Base-by-base conservation (phyloP, 2,329 filamentous ascomycete genomes). In the Immersiporthe knoxdaviesiana region DNA sequence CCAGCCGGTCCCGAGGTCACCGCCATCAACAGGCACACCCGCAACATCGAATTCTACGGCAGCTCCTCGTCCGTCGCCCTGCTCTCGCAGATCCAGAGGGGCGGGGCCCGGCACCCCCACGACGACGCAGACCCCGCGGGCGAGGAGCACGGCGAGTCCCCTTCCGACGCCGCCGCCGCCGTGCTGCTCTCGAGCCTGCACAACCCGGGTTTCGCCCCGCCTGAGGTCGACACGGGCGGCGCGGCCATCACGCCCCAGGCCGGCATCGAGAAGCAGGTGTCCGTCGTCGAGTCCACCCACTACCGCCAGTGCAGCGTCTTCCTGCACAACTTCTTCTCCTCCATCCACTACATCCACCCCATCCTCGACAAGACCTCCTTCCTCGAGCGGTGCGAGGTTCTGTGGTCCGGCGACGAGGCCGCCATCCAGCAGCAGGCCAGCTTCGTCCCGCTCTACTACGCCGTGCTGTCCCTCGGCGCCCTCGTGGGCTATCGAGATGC, bases 361-460 rank as follows among this genome's bases (percentile, higher is more conserved):
- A 72, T 78, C 18, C 32, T 74, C 21, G 75, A 79, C 39, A 84
- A 84, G 73, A 77, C 80, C 10, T 75, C 77, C 27, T 84, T 84
- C 47, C 72, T 83, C 4, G 68, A 77, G 50, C 78, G 80, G 16
- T 83, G 82, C 66, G 80, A 84, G 68, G 74, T 79, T 27, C 74
- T 83, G 0, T 84, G 82, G 82, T 77, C 81, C 24, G 66, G 72
- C 12, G 68, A 70, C 30, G 67, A 71, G 47, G 68, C 52, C 18
- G 65, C 69, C 21, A 60, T 67, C 14, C 76, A 78, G 30, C 76
- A 77, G 16, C 69, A 69, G 10, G 60, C 69, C 2, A 84, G 82
- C 62, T 85, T 85, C 65, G 75, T 82, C 5, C 82, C 83, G 0
- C 72, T 84, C 1, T 85, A 85, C 67, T 80, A 84, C 71, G 83